Evolutionary conservation across 208 protist species (phyloP), one percentile per base, ranked within the genome.

Genomic region (Wallacemonas sp.): DNA sequence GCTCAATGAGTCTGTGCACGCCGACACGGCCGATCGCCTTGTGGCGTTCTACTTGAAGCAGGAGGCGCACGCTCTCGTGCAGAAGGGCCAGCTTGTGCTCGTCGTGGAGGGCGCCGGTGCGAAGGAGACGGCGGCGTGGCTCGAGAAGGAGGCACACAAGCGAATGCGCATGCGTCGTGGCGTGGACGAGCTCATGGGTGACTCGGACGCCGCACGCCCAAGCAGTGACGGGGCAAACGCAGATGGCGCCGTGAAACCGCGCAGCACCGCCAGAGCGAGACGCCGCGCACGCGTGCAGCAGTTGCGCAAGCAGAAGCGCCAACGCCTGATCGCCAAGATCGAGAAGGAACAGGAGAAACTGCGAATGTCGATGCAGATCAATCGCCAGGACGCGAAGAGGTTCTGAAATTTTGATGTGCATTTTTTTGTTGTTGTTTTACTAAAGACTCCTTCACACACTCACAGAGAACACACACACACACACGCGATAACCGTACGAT

Each of bases 1-100:
- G 74, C 46, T 95, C 61, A 92, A 96, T 74, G 92, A 96, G 57
- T 92, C 92, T 1, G 54, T 94, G 34, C 92, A 96, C 74, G 80
- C 83, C 17, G 88, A 95, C 71, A 87, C 80, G 66, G 87, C 85
- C 24, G 81, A 83, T 27, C 74, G 76, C 29, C 76, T 96, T 12
- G 72, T 88, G 0, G 27, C 41, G 14, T 96, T 90, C 69, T 96
- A 96, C 64, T 73, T 83, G 2, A 73, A 85, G 0, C 78, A 86
- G 16, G 88, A 93, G 63, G 79, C 86, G 9, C 74, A 78, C 46
- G 72, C 80, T 66, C 61, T 94, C 63, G 70, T 94, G 17, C 78
- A 81, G 30, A 87, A 88, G 68, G 92, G 92, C 9, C 86, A 96
- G 69, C 61, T 96, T 1, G 87, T 94, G 19, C 16, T 96, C 5